These are phyloP conservation scores for Peronospora belbahrii DNA, from an alignment of 352 stramenopile genomes.

Conservation along the genomic window DNA sequence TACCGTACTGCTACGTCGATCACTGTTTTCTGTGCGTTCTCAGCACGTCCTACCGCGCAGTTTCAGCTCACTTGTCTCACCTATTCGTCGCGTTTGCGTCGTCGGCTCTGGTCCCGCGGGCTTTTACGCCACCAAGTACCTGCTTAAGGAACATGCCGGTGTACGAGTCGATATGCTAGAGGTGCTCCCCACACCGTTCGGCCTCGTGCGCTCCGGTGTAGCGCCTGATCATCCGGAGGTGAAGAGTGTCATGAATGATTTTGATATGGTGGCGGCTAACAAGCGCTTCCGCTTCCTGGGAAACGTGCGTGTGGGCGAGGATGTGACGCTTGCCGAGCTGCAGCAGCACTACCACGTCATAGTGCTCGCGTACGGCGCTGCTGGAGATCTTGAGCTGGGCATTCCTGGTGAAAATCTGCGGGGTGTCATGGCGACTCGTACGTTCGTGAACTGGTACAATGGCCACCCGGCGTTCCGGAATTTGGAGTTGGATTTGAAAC, in stretches of 20 bases:
- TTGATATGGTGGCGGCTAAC: slow-evolving; percentile 84
- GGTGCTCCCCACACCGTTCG: slow-evolving; percentile 90
- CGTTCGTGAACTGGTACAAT: slow-evolving; percentile 99
- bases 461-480: slow-evolving; percentile 92
- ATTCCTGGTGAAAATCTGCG: slow-evolving; percentile 77
- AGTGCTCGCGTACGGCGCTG: slow-evolving; percentile 93
- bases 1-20: slow-evolving; percentile 5
- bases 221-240: slow-evolving; percentile 98
- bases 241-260: slow-evolving; percentile 97
- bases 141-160: slow-evolving; percentile 75
- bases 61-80: neutral
- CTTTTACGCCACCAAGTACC: slow-evolving; percentile 93
- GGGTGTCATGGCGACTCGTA: slow-evolving; percentile 80
- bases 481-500: slow-evolving; percentile 51
- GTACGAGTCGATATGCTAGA: slow-evolving; percentile 90
- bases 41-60: neutral
- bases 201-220: slow-evolving; percentile 94
- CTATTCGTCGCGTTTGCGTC: slow-evolving; percentile 72
- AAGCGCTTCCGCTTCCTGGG: slow-evolving; percentile 84
- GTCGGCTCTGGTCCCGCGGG: slow-evolving; percentile 86
- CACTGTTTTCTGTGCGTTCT: neutral
- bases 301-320: slow-evolving; percentile 83
- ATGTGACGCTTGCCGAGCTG: slow-evolving; percentile 87
- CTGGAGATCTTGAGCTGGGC: slow-evolving; percentile 81
- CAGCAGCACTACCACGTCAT: slow-evolving; percentile 90